Base-by-base conservation (phyloP, 2,329 filamentous ascomycete genomes). In the Cladosporium sphaerospermum region DNA sequence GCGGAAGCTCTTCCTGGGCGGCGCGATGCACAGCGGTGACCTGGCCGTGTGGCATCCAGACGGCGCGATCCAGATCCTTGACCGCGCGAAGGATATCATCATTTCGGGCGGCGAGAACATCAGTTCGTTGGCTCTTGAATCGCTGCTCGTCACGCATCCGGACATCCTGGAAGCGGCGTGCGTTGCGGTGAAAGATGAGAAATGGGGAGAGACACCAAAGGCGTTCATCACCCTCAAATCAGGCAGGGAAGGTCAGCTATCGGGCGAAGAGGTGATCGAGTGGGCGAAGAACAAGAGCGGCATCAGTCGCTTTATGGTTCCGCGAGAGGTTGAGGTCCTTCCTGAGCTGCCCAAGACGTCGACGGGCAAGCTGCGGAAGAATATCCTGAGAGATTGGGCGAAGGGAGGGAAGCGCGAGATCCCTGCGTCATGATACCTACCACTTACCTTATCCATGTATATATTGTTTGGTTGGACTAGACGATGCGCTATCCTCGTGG, bases 101-200 rank as follows among this genome's bases (percentile, higher is more conserved):
- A 99, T 99, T 58, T 95, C 88, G 50, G 91, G 92, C 44, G 93
- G 93, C 54, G 93, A 99, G 71, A 99, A 99, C 69, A 97, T 99
- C 57, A 95, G 89, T 2, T 95, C 88, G 0, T 86, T 99, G 1
- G 90, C 93, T 0, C 79, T 99, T 3, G 93, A 99, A 72, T 83
- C 85, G 55, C 89, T 95, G 84, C 79, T 99, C 1, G 86, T 86
- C 5, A 85, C 89, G 45, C 93, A 99, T 67, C 89, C 91, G 0
- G 83, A 89, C 59, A 82, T 99, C 36, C 81, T 99, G 19, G 93
- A 99, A 73, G 91, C 86, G 1, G 93, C 89, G 36, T 91, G 96
- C 32, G 89, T 96, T 4, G 88, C 88, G 1, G 85, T 97, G 1
- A 78, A 85, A 0, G 91, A 97, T 68, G 84, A 84, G 36, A 88